Evolutionary conservation across 1,284 basidiomycete species (phyloP), one percentile per base, ranked within the genome.

Genomic region (Apiotrichum gracile): DNA sequence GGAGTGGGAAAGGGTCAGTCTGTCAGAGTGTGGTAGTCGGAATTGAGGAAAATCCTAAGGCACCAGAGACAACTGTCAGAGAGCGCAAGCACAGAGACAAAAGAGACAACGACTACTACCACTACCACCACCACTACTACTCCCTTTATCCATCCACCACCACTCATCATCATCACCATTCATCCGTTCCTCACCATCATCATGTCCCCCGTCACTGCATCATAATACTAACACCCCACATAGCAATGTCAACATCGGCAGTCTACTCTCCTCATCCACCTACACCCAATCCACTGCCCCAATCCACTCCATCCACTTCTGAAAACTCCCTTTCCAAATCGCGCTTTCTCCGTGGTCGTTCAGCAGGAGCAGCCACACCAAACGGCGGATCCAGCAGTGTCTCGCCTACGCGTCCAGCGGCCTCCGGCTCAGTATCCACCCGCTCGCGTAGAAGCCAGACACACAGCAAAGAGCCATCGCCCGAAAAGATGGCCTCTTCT

Each of bases 401-500:
- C 24, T 58, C 57, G n/a, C 53, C 57, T 19, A 49, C 57, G 24
- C 53, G 50, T 41, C 43, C 56, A 17, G 43, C 42, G 21, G 43
- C 51, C 17, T 37, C 47, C 4, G 45, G 47, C 14, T 17, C 46
- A 9, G 31, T 44, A 24, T 42, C 47, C 35, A 50, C 51, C 13
- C 55, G 55, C 7, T 47, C 55, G 35, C 55, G 51, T 7, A 49
- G 48, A 6, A 51, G 51, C 24, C 55, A 53, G 29, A 47, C 55
- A 10, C 10, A 10, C 14, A 47, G 44, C 42, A 59, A 54, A 41
- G 49, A 50, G 26, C 49, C 41, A 1, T 59, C 54, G 14, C 57
- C 57, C 24, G 54, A 59, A 34, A 59, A 54, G 42, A 56, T 55
- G 57, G n/a, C n/a, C n/a, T n/a, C n/a, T n/a, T 46, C 51, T 2